These are phyloP conservation scores for Populus hybrid DNA, from an alignment of 441 rosid species.

Conservation along the genomic window DNA sequence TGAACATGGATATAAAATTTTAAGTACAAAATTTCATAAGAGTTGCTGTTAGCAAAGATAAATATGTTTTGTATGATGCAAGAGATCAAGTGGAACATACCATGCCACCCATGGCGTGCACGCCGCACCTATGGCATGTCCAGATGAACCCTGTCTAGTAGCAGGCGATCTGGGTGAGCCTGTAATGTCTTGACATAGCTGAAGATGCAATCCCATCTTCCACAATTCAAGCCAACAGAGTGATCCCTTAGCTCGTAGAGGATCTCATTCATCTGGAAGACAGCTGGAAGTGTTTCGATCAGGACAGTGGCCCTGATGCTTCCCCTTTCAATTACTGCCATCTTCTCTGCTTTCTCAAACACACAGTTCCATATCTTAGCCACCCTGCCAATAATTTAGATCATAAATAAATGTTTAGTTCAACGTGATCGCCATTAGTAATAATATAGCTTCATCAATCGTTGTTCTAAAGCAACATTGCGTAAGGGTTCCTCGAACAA, in stretches of 20 bases:
- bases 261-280: conserved; percentile 93
- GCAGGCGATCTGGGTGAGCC: conserved; percentile 69
- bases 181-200: conserved; percentile 94
- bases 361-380: conserved; percentile 90
- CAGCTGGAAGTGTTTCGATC: conserved; percentile 91
- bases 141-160: conserved; percentile 73
- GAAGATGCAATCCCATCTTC: conserved; percentile 94
- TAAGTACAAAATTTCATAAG: neutral
- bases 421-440: no score
- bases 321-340: conserved; percentile 78
- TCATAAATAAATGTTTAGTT: neutral
- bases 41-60: no score
- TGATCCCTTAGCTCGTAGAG: conserved; percentile 78
- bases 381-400: conserved; percentile 53
- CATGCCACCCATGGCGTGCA: conserved; percentile 99
- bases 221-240: conserved; percentile 82
- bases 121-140: conserved; percentile 82
- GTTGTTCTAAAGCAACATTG: neutral
- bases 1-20: no score
- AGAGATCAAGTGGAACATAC: conserved; percentile 26
- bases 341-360: conserved; percentile 81
- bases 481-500: neutral
- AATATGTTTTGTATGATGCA: neutral
- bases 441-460: no score
- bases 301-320: conserved; percentile 87